These are phyloP conservation scores for Alternaria tenuissima DNA, from an alignment of 2,329 filamentous ascomycete genomes.

Conservation along the genomic window DNA sequence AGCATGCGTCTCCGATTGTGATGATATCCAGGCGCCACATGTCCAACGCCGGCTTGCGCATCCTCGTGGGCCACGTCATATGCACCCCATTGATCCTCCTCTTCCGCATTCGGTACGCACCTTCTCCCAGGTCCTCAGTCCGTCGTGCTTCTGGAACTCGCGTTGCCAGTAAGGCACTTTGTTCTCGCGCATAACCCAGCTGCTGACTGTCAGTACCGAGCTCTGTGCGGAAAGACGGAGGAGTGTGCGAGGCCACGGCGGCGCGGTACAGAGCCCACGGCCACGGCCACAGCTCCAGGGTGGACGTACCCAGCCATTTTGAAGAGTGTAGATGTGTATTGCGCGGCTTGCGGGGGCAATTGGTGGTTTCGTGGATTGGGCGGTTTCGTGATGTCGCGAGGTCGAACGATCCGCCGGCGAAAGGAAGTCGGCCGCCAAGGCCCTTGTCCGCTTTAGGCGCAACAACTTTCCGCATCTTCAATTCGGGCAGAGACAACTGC, in stretches of 20 bases:
- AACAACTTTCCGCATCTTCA: slow-evolving; percentile 18
- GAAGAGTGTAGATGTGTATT: slow-evolving; percentile 48
- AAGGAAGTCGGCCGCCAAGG: slow-evolving; percentile 26
- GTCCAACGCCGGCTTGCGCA: not conserved
- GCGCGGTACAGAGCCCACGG: slow-evolving; percentile 11
- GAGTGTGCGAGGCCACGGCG: slow-evolving; percentile 20
- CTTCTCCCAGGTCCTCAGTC: slow-evolving; percentile 78
- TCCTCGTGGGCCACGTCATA: slow-evolving; percentile 1
- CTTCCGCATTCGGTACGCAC: slow-evolving; percentile 61
- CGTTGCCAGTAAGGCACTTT: slow-evolving; percentile 78
- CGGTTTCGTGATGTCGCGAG: slow-evolving; percentile 35
- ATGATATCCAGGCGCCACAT: not conserved
- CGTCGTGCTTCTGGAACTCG: slow-evolving; percentile 77
- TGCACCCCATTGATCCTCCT: slow-evolving; percentile 7
- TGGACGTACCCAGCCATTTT: slow-evolving; percentile 55
- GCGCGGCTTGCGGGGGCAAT: slow-evolving; percentile 42
- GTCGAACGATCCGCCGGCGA: slow-evolving; percentile 40
- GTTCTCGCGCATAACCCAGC: slow-evolving; percentile 74
- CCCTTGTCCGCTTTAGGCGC: slow-evolving; percentile 27
- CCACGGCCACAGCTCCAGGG: slow-evolving; percentile 22
- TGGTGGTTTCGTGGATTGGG: slow-evolving; percentile 41
- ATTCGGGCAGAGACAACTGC: slow-evolving; percentile 9
- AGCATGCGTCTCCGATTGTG: slow-evolving; percentile 13
- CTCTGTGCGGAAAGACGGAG: slow-evolving; percentile 21
- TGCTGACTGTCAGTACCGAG: slow-evolving; percentile 42